Evolutionary conservation across 495 filamentous ascomycete species (phyloP), one percentile per base, ranked within the genome.

Genomic region (Penicillium canescens): DNA sequence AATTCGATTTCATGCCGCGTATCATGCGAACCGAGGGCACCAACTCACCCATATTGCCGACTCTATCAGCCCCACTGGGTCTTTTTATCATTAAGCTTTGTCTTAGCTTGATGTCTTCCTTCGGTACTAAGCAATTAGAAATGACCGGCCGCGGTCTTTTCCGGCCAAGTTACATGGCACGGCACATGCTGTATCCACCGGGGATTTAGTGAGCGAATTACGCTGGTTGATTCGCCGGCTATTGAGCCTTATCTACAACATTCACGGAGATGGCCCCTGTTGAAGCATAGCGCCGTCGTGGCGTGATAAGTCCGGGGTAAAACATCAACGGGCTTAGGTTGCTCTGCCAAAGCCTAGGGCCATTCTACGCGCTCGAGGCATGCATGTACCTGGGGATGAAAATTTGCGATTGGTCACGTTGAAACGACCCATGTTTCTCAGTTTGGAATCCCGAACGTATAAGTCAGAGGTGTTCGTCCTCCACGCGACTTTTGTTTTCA

Each of bases 261-360:
- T n/a, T n/a, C n/a, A 49, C 56, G 45, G 43, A 33, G 20, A 44
- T 40, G 6, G 39, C 13, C 35, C 46, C 46, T 14, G 4, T 39
- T 54, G 20, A 4, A n/a, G 50, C 20, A 26, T 49, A 54, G 45
- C n/a, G 28, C 23, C 9, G 1, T 21, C 11, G 13, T 54, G 50
- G 56, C 51, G 46, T 50, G 51, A 55, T 34, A 51, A 59, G 39
- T 59, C 56, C 43, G 56, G 56, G 56, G 56, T 59, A 59, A 7
- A 52, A 57, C 37, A 46, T 49, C 8, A 36, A 16, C 12, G 7
- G 24, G 44, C 28, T 28, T 33, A 46, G 4, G 3, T 46, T 46
- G 24, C 28, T 31, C 0, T 10, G 2, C 28, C 28, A 31, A 10
- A 10, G 28, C 28, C 28, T 31, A 3, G 28, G 28, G 28, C 28